A percentile compares a stretch with the other conserved stretches of the same genome.
Conservation (phyloP, 2,329 filamentous ascomycete genomes). For the Monilinia fructicola region DNA sequence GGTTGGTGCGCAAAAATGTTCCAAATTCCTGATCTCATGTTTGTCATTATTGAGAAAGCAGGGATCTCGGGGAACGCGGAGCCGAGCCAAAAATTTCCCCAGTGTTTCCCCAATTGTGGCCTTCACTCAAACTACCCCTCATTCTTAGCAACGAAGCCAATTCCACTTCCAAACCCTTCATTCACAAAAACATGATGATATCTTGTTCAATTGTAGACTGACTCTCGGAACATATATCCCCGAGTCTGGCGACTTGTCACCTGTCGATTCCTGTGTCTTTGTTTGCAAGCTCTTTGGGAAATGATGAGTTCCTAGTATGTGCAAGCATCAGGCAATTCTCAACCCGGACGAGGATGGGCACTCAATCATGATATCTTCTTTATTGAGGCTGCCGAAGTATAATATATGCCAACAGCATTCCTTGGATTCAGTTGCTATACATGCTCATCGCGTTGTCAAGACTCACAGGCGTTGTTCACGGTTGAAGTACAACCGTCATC, state of each 20-base stretch:
- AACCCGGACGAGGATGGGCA: neutral
- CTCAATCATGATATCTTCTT: neutral
- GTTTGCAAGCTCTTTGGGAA: too few relatives aligned
- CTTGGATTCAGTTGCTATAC: neutral
- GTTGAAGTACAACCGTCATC: neutral
- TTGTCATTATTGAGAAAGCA: neutral
- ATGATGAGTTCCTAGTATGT: neutral
- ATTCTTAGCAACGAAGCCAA: neutral
- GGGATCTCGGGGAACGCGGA: conserved; percentile 13
- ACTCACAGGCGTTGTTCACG: neutral
- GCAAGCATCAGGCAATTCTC: neutral
- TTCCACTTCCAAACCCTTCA: neutral
- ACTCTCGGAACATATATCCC: conserved; percentile 15
- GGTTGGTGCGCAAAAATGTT: neutral
- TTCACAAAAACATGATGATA: neutral
- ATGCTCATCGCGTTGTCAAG: neutral
- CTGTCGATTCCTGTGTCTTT: neutral
- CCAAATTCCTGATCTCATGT: neutral
- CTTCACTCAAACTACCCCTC: neutral
- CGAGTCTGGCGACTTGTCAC: neutral
- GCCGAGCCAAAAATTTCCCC: neutral
- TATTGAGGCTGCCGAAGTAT: neutral
- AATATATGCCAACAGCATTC: neutral
- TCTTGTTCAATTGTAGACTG: neutral
- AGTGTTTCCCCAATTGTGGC: neutral